These are phyloP conservation scores for Panaeolus cyanescens DNA, from an alignment of 768 basidiomycete genomes.

Conservation along the genomic window DNA sequence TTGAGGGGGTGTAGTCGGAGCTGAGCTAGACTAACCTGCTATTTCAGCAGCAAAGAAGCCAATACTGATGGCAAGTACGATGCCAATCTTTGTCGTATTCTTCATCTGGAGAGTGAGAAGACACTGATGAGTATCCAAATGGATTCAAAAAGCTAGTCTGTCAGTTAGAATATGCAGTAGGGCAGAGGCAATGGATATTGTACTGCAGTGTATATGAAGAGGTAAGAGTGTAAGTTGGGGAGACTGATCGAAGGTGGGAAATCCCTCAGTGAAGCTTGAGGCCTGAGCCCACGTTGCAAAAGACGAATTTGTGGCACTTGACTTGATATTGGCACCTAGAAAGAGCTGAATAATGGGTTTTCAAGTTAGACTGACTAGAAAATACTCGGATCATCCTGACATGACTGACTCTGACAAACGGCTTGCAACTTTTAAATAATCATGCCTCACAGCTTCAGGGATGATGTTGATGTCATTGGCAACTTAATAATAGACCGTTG, in stretches of 20 bases:
- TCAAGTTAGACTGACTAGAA: background rate
- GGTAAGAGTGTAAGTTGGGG: background rate
- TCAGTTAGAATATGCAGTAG: background rate
- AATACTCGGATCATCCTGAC: background rate
- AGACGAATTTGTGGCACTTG: background rate
- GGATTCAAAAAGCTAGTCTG: background rate
- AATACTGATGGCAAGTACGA: slow-evolving; percentile 47
- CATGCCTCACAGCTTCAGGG: too few relatives aligned
- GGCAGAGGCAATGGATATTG: background rate
- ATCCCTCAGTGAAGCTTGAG: background rate
- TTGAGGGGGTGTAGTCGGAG: background rate
- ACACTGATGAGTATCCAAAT: background rate
- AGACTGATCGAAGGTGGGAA: background rate
- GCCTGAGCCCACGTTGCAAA: background rate
- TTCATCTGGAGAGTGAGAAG: slow-evolving; percentile 32
- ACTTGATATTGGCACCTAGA: background rate
- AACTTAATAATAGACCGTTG: too few relatives aligned
- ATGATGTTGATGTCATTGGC: background rate
- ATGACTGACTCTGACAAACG: background rate
- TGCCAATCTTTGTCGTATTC: slow-evolving; percentile 46
- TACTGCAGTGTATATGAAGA: background rate
- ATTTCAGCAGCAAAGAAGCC: slow-evolving; percentile 54
- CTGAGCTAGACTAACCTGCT: slow-evolving; percentile 31
- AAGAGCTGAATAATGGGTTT: background rate
- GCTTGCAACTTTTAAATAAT: too few relatives aligned